A percentile compares a stretch with the other conserved stretches of the same genome.
Conservation (phyloP, 306 rosid species). For the Castanopsis chinensis region DNA sequence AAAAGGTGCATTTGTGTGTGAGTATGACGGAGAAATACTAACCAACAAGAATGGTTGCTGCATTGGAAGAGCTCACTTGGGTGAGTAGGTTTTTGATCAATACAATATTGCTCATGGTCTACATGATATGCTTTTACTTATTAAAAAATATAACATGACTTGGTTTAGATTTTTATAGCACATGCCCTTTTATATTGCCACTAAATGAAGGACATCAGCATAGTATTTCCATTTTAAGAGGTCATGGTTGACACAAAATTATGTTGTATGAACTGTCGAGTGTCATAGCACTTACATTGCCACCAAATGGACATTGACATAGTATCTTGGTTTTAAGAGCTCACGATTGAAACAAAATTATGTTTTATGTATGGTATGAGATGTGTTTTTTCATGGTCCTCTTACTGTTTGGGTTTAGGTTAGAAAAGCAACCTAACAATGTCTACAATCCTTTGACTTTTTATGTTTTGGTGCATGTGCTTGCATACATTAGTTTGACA, state of each 20-base stretch:
- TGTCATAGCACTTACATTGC: not conserved
- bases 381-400: not conserved
- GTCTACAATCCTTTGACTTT: not conserved
- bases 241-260: too few relatives aligned
- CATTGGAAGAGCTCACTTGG: too few relatives aligned
- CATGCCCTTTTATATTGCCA: too few relatives aligned
- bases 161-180: too few relatives aligned
- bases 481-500: not conserved
- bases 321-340: not conserved
- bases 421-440: not conserved
- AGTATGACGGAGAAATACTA: conserved; percentile 82
- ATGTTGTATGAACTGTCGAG: conserved; percentile 50
- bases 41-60: too few relatives aligned
- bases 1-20: conserved; percentile 90
- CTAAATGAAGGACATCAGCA: too few relatives aligned
- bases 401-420: not conserved
- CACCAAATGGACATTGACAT: not conserved
- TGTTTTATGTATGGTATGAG: not conserved
- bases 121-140: too few relatives aligned
- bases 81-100: too few relatives aligned
- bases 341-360: not conserved
- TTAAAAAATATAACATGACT: too few relatives aligned
- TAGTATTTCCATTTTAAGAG: too few relatives aligned
- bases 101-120: too few relatives aligned
- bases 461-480: not conserved